phyloP scores from a whole-genome alignment of 345 rosid species.

The Combretum micranthum region DNA sequence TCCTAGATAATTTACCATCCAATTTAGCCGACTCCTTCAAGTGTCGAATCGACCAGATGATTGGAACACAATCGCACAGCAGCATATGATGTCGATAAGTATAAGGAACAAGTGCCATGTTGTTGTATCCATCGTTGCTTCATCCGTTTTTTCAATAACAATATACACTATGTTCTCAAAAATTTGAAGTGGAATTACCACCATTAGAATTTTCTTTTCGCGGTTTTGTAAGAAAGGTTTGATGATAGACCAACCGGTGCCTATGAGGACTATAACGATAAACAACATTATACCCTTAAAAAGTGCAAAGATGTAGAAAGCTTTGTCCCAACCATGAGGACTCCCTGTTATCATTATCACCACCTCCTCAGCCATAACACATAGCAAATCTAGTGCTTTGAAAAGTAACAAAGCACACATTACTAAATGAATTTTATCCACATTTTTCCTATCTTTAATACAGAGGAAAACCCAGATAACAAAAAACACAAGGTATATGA shows the following conservation, averaged over 20 bases:
- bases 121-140: constrained; percentile 40
- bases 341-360: constrained; percentile 36
- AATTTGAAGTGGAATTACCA: constrained; percentile 45
- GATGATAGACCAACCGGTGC: constrained; percentile 55
- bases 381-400: constrained; percentile 42
- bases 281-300: constrained; percentile 53
- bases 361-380: constrained; percentile 38
- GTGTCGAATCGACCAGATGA: constrained; percentile 46
- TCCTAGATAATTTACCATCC: constrained; percentile 39
- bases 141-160: constrained; percentile 37
- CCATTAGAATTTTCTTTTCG: constrained; percentile 38
- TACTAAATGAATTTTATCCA: constrained; percentile 36
- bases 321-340: constrained; percentile 58
- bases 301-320: constrained; percentile 48
- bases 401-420: constrained; percentile 40
- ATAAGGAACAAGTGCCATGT: constrained; percentile 46
- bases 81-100: constrained; percentile 38
- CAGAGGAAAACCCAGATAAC: constrained; percentile 24
- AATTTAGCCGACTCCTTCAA: constrained; percentile 39
- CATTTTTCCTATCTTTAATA: constrained; percentile 21
- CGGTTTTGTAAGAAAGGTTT: constrained; percentile 51
- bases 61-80: constrained; percentile 46
- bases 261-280: constrained; percentile 43
- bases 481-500: constrained; percentile 19
- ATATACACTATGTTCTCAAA: constrained; percentile 47